Evolutionary conservation across 768 basidiomycete genomes (phyloP), one percentile per base, ranked within the genome.

Genomic region (Boletus subparvulus): DNA sequence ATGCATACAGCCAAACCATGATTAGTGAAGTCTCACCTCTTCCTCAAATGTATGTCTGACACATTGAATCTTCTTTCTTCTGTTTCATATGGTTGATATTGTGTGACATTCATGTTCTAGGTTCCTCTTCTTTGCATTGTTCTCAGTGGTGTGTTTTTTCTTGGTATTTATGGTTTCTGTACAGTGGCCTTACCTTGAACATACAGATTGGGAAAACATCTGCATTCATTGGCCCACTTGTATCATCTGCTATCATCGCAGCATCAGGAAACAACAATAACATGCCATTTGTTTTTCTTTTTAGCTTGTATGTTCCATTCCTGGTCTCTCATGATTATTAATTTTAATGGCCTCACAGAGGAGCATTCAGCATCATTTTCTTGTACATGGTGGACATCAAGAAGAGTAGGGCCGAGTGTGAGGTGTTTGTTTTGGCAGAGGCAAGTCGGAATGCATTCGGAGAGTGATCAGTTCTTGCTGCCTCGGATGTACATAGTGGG

Each of bases 1-100:
- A 88, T 66, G 87, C 88, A 43, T 88, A 89, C 65, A 88, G 87
- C 66, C 86, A 89, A 69, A 90, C 87, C 1, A 87, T 90, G 89
- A 90, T 90, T 56, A 86, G 83, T 67, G 87, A 91, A 61, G 87
- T 91, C 28, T 87, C 84, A 40, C 86, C 85, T 39, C 70, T 84
- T 51, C 82, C 84, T 35, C 88, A 88, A 72, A 89, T 87, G 87
- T 85, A 67, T 37, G 75, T 68, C n/a, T 43, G 9, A 21, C 44
- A 36, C 1, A 11, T 50, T 17, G 0, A 16, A 33, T 41, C 16
- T 4, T 30, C 3, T 16, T 47, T 13, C 16, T 9, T 19, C 8
- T 13, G 6, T 19, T 11, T 37, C 21, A 37, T 33, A 8, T 24
- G 11, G 46, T 0, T 47, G 10, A 53, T 7, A 28, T 35, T 13